These are phyloP conservation scores for Metahyphopichia silvanorum DNA, from an alignment of 805 yeast genomes.

Conservation along the genomic window DNA sequence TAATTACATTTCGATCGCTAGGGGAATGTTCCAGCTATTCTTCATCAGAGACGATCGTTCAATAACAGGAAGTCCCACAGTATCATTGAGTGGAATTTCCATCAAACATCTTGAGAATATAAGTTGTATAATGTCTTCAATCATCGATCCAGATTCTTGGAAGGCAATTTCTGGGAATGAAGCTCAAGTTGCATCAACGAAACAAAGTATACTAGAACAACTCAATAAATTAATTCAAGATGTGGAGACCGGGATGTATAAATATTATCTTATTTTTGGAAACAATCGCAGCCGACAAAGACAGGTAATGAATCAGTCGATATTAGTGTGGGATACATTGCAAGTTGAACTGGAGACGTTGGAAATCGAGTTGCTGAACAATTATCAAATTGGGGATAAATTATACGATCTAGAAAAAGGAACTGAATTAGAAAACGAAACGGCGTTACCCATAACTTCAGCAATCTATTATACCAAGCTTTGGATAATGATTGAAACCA, in stretches of 20 bases:
- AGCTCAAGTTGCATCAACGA: conserved; percentile 5
- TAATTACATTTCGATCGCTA: conserved; percentile 44
- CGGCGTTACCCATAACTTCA: conserved; percentile 65
- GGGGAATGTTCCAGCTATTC: conserved; percentile 62
- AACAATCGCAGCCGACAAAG: conserved; percentile 81
- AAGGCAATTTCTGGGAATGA: conserved; percentile 12
- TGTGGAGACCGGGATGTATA: conserved; percentile 41
- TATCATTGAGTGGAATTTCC: conserved; percentile 23
- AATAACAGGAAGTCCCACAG: conserved; percentile 46
- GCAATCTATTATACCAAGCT: conserved; percentile 69
- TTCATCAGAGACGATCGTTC: conserved; percentile 60
- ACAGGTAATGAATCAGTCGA: conserved; percentile 59
- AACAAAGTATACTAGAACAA: conserved; percentile 6
- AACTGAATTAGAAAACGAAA: conserved; percentile 21
- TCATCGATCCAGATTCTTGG: conserved; percentile 25
- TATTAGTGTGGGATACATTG: conserved; percentile 68
- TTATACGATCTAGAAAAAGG: conserved; percentile 7
- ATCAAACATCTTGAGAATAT: conserved; percentile 42
- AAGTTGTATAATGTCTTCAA: conserved; percentile 32
- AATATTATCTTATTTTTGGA: conserved; percentile 24
- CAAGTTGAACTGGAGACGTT: conserved; percentile 71
- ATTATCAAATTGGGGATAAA: conserved; percentile 36
- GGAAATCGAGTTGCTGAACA: conserved; percentile 45
- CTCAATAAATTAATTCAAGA: conserved; percentile 39
- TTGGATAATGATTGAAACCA: conserved; percentile 67